phyloP scores from a whole-genome alignment of 495 filamentous ascomycete genomes.

The Neurospora hispaniola region DNA sequence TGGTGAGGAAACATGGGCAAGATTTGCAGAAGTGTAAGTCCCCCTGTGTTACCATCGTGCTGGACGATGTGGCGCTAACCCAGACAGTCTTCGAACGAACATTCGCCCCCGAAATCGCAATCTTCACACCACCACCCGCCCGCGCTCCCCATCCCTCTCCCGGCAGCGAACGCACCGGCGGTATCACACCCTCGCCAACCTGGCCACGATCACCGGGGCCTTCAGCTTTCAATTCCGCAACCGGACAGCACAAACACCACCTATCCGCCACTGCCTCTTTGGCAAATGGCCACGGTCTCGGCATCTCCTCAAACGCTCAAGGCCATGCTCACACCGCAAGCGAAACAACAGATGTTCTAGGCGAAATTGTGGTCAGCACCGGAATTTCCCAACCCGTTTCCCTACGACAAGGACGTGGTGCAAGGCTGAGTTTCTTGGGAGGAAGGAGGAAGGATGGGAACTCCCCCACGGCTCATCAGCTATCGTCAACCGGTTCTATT shows the following conservation, averaged over 20 bases:
- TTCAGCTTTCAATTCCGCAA: conserved; percentile 9
- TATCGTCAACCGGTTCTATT: conserved; percentile 19
- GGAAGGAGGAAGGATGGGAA: conserved; percentile 29
- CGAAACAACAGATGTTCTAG: background rate
- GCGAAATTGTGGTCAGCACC: conserved; percentile 6
- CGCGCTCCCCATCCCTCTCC: conserved; percentile 14
- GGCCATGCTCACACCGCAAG: background rate
- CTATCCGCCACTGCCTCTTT: conserved; percentile 12
- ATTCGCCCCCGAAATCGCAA: conserved; percentile 50
- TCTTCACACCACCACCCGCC: conserved; percentile 35
- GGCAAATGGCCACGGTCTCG: conserved; percentile 15
- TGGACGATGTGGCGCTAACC: background rate
- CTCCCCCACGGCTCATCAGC: conserved; percentile 4
- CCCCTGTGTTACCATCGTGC: conserved; percentile 14
- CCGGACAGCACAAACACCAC: conserved; percentile 14
- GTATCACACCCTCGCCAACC: conserved; percentile 25
- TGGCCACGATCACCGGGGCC: conserved; percentile 31
- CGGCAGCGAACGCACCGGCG: background rate
- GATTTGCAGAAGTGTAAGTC: conserved; percentile 43
- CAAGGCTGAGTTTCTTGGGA: conserved; percentile 38
- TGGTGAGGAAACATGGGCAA: conserved; percentile 30
- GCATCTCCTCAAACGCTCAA: background rate
- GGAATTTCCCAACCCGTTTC: conserved; percentile 29
- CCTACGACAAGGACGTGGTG: conserved; percentile 31
- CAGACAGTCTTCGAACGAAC: conserved; percentile 47